A percentile compares a stretch with the other conserved stretches of the same genome.
Conservation (phyloP, 225 moss, liverwort and hornwort species). For the Marchantia paleacea region DNA sequence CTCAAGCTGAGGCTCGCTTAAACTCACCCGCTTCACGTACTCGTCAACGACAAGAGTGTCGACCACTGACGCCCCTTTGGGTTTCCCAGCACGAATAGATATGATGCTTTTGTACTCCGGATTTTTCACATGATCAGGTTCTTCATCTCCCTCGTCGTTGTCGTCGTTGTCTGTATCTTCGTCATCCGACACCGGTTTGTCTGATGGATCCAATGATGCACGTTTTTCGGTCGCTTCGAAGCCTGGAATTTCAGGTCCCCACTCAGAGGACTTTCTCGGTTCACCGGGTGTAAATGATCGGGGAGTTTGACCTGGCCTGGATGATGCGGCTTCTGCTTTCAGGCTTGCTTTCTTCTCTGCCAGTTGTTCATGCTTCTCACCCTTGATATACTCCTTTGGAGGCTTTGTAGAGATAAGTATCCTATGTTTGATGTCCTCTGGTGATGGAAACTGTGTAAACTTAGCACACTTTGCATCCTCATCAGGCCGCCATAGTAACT, state of each 20-base stretch:
- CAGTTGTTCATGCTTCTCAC: conserved; percentile 22
- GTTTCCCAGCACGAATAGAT: conserved; percentile 80
- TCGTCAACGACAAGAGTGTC: conserved; percentile 48
- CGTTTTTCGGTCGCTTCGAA: neutral
- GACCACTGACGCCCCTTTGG: conserved; percentile 58
- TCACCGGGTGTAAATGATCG: neutral
- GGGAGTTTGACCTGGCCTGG: conserved; percentile 6
- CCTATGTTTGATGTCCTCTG: conserved; percentile 54
- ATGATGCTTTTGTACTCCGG: conserved; percentile 65
- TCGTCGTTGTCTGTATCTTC: conserved; percentile 29
- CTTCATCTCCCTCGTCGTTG: conserved; percentile 39
- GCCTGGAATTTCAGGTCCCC: conserved; percentile 49
- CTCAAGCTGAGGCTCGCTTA: conserved; percentile 74
- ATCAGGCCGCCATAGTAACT: conserved; percentile 45
- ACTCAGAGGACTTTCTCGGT: conserved; percentile 16
- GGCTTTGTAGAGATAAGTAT: conserved; percentile 89
- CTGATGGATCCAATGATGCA: neutral
- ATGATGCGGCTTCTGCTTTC: conserved; percentile 21
- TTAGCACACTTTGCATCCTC: conserved; percentile 43
- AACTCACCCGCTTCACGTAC: conserved; percentile 76
- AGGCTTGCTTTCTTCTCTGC: conserved; percentile 28
- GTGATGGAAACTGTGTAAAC: conserved; percentile 60
- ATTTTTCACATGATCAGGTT: conserved; percentile 35
- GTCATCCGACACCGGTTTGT: neutral
- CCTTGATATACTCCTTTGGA: conserved; percentile 56